A percentile compares a stretch with the other conserved stretches of the same genome.
These are phyloP conservation scores for Diaporthe sp. DNA, from an alignment of 2,329 filamentous ascomycete species.

Conservation along the genomic window DNA sequence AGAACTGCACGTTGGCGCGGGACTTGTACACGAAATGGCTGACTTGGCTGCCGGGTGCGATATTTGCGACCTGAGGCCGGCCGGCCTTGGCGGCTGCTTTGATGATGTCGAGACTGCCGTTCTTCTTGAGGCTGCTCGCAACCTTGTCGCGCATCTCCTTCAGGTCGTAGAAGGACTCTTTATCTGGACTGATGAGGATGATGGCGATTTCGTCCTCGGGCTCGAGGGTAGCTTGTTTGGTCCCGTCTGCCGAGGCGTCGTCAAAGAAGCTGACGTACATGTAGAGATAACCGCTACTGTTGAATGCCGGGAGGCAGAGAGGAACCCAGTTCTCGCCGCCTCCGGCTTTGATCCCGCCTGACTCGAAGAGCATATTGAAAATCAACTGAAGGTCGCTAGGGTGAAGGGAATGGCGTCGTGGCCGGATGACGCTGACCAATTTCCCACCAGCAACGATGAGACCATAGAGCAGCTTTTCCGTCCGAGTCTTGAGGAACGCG, in stretches of 20 bases:
- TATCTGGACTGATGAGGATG: slow-evolving; percentile 91
- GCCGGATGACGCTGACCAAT: slow-evolving; percentile 94
- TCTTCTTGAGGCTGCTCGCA: slow-evolving; percentile 79
- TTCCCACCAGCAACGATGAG: slow-evolving; percentile 92
- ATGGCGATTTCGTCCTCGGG: slow-evolving; percentile 88
- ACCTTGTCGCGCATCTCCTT: slow-evolving; percentile 79
- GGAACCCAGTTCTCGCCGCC: slow-evolving; percentile 98
- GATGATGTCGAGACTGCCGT: slow-evolving; percentile 82
- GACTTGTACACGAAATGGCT: slow-evolving; percentile 98
- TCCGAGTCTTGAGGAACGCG: slow-evolving; percentile 83
- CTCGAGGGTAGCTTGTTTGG: slow-evolving; percentile 69
- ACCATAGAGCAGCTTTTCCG: slow-evolving; percentile 88
- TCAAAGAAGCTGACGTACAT: slow-evolving; percentile 99
- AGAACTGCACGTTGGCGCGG: slow-evolving; percentile 93
- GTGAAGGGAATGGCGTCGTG: slow-evolving; percentile 94
- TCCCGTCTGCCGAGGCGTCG: slow-evolving; percentile 59
- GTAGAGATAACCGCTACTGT: slow-evolving; percentile 95
- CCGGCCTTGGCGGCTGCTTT: slow-evolving; percentile 78
- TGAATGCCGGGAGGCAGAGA: slow-evolving; percentile 95
- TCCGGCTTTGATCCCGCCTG: slow-evolving; percentile 89
- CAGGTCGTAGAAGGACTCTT: slow-evolving; percentile 93
- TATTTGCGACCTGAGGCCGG: slow-evolving; percentile 79
- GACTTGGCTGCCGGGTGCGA: slow-evolving; percentile 84
- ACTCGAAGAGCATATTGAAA: slow-evolving; percentile 99
- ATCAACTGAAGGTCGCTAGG: slow-evolving; percentile 96